Evolutionary conservation across 768 basidiomycete genomes (phyloP), one percentile per base, ranked within the genome.

Genomic region (Kwoniella mangroviensis): DNA sequence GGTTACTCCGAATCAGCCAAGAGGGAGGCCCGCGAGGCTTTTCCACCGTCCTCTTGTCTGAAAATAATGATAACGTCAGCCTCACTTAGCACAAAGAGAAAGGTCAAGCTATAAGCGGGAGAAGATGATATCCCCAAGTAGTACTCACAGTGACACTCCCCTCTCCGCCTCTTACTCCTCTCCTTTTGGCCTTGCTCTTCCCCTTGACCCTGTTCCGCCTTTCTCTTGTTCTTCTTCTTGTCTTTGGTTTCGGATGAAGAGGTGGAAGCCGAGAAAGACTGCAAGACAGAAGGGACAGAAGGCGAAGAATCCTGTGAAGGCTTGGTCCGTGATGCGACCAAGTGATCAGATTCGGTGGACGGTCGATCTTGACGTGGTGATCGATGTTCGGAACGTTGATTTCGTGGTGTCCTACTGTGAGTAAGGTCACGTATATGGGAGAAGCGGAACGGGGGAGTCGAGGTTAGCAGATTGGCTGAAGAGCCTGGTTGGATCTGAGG

Each of bases 81-180:
- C 49, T 51, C 49, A 10, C n/a, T 15, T 10, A 51, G 26, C 34
- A n/a, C 53, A 55, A 28, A 58, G 26, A n/a, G 12, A 58, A 19
- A 12, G 24, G 22, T 26, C 12, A 58, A 51, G 10, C 24, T 22
- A 28, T 40, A 28, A 12, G 11, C 22, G 11, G 22, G 11, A 55
- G 22, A n/a, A 12, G 56, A 19, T 10, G 22, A 26, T 57, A 57
- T 15, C 19, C 15, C 10, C 24, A 54, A 24, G 6, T 40, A 3
- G 6, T n/a, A 64, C 63, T 55, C 52, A 64, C 63, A 41, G 15
- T 41, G 49, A 41, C 28, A 54, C 34, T 52, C 51, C 6, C 63
- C 63, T 42, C 63, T 64, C n/a, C 63, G 24, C 28, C 53, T 28
- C 28, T 53, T 64, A 40, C 51, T 52, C 53, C 53, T 12, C 34